Conservation (phyloP, 192 early-diverging fungal species). For the Entrophospora sp. region DNA sequence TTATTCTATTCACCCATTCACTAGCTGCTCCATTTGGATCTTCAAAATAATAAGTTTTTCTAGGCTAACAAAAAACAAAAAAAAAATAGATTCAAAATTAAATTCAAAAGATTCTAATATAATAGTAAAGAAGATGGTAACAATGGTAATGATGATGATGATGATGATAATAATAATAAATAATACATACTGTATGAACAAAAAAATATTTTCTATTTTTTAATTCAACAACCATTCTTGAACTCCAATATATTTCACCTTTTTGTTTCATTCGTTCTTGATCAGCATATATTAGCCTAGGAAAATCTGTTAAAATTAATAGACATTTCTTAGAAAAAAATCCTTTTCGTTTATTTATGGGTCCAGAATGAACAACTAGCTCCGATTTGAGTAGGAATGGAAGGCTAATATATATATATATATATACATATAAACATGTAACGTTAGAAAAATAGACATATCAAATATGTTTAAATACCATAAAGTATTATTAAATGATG, state of each 20-base stretch:
- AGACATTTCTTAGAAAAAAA: slow-evolving; percentile 47
- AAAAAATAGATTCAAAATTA: background rate
- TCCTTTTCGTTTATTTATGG: slow-evolving; percentile 48
- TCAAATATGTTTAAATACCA: background rate
- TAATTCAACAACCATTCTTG: slow-evolving; percentile 45
- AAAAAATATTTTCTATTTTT: slow-evolving; percentile 53
- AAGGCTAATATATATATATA: slow-evolving; percentile 21
- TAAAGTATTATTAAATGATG: background rate
- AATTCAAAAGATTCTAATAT: background rate
- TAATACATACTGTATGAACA: slow-evolving; percentile 46
- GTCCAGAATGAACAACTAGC: slow-evolving; percentile 49
- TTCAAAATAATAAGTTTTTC: slow-evolving; percentile 52
- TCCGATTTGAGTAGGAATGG: slow-evolving; percentile 43
- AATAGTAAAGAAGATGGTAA: background rate
- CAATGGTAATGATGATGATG: too few relatives aligned
- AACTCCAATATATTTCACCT: slow-evolving; percentile 54
- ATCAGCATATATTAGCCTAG: slow-evolving; percentile 58
- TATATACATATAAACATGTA: too few relatives aligned
- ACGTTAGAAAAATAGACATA: background rate
- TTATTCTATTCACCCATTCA: slow-evolving; percentile 43
- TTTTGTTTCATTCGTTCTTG: slow-evolving; percentile 43
- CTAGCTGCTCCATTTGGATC: slow-evolving; percentile 35
- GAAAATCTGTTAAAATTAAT: slow-evolving; percentile 60
- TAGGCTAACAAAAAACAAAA: slow-evolving; percentile 22
- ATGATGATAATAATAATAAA: background rate